Percentiles rank a stretch among this genome's conserved stretches.
Conservation (phyloP, 139 green algal species). For the Ettlia oleoabundans region DNA sequence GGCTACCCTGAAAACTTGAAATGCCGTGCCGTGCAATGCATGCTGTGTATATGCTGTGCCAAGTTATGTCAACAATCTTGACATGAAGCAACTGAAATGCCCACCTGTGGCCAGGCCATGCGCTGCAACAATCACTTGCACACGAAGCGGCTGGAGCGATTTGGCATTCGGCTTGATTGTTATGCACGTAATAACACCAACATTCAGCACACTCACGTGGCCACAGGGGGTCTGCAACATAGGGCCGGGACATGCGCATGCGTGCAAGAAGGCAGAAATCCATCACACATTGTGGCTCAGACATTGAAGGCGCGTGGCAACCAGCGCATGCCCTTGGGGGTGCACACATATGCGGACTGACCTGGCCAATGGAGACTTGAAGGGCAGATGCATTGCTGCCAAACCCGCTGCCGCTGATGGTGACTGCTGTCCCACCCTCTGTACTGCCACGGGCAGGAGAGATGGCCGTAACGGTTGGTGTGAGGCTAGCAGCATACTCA, state of each 20-base stretch:
- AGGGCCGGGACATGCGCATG: no score
- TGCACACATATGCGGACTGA: no score
- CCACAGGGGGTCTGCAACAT: not conserved
- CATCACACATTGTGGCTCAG: no score
- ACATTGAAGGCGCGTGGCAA: no score
- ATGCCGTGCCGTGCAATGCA: no score
- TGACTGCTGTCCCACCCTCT: not conserved
- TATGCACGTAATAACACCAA: not conserved
- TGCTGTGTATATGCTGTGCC: no score
- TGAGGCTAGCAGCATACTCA: not conserved
- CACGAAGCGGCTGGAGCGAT: not conserved
- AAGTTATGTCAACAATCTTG: no score
- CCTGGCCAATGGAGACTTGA: not conserved
- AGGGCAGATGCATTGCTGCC: not conserved
- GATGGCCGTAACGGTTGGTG: not conserved
- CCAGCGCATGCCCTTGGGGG: no score
- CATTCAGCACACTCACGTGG: not conserved
- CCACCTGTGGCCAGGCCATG: not conserved
- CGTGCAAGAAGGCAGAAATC: no score
- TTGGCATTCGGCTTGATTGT: not conserved
- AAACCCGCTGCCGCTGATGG: not conserved
- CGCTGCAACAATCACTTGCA: not conserved
- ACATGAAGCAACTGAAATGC: no score
- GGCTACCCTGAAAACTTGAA: no score
- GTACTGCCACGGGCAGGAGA: not conserved